Conservation (phyloP, 2,329 filamentous ascomycete genomes). For the Magnaporthiopsis poae region DNA sequence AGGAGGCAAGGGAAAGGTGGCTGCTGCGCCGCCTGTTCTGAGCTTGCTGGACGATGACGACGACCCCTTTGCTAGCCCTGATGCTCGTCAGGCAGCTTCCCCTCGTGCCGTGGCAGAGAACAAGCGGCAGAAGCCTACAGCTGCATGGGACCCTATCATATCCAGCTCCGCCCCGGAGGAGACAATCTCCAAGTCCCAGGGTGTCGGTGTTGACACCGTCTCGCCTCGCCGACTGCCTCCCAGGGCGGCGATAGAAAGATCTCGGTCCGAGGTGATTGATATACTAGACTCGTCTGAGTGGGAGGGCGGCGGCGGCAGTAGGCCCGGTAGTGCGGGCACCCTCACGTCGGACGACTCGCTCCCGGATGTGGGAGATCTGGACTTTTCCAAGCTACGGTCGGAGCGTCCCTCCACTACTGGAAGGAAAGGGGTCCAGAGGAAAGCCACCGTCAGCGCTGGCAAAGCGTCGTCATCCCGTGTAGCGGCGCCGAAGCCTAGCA, state of each 20-base stretch:
- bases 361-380: conserved; percentile 35
- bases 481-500: neutral
- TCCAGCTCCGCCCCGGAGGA: conserved; percentile 42
- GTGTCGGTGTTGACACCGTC: too few relatives aligned
- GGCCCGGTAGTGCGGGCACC: conserved; percentile 8
- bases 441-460: neutral
- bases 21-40: neutral
- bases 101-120: conserved; percentile 9
- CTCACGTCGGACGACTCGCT: conserved; percentile 36
- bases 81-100: too few relatives aligned
- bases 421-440: neutral
- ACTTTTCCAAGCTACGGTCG: conserved; percentile 21
- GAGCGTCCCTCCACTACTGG: neutral
- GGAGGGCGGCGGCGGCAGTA: too few relatives aligned
- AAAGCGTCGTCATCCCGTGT: neutral
- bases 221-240: neutral
- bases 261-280: conserved; percentile 23
- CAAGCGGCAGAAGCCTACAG: conserved; percentile 10
- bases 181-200: too few relatives aligned
- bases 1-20: neutral
- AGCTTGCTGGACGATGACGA: conserved; percentile 10
- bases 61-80: conserved; percentile 6
- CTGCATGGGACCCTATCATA: conserved; percentile 37
- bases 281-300: conserved; percentile 23
- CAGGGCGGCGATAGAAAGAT: conserved; percentile 10